These are phyloP conservation scores for Nicotiana otophora DNA, from an alignment of 257 asterid genomes.

Conservation along the genomic window DNA sequence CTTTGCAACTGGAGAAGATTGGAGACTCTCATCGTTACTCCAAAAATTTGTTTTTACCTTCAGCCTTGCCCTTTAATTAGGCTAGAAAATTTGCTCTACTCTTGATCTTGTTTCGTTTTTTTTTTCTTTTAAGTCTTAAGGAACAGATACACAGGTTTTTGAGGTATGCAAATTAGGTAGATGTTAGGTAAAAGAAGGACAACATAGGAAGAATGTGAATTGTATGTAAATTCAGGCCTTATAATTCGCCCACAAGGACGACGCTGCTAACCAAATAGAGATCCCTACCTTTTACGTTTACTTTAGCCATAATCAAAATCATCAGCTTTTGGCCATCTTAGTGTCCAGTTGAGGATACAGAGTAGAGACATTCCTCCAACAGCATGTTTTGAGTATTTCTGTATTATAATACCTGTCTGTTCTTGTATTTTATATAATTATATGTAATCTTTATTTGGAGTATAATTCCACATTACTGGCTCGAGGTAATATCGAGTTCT, in stretches of 20 bases:
- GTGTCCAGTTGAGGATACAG: neutral
- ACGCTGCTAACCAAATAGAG: neutral
- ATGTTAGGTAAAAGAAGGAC: neutral
- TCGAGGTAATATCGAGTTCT: neutral
- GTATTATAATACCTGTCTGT: neutral
- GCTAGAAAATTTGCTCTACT: neutral
- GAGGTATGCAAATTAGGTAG: neutral
- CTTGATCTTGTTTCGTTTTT: neutral
- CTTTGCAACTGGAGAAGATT: neutral
- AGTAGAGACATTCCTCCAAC: neutral
- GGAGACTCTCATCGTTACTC: neutral
- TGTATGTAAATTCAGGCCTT: neutral
- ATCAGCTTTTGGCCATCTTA: neutral
- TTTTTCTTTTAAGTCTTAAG: neutral
- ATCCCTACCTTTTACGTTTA: neutral
- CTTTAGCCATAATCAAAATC: neutral
- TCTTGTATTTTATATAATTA: neutral
- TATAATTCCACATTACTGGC: neutral
- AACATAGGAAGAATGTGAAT: neutral
- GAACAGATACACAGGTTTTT: neutral
- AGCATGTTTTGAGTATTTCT: neutral
- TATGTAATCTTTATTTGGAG: neutral
- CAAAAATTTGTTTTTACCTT: neutral
- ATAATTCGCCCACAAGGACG: neutral
- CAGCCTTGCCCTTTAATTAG: neutral